Evolutionary conservation across 2,329 filamentous ascomycete species (phyloP).

Genomic region (Fusarium xyrophilum): DNA sequence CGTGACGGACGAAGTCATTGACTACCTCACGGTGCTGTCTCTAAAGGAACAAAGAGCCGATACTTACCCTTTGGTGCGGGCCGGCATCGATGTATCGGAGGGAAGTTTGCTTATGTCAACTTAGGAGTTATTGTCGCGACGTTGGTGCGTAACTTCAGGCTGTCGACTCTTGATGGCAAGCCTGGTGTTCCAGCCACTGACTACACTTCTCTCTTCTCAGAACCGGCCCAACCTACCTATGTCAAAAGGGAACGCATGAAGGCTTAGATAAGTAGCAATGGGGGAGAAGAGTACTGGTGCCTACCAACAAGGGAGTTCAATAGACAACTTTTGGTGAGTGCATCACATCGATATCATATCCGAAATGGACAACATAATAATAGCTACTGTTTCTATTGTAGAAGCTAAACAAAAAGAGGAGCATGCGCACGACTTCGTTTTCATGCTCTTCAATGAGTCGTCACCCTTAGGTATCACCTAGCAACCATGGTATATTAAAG

Average conservation of each 20-base stretch:
- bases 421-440: slow-evolving; percentile 21
- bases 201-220: slow-evolving; percentile 59
- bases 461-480: slow-evolving; percentile 19
- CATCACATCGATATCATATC: not conserved
- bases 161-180: slow-evolving; percentile 63
- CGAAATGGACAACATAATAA: not conserved
- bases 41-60: slow-evolving; percentile 46
- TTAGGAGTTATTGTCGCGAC: slow-evolving; percentile 69
- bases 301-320: not conserved
- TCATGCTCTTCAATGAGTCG: slow-evolving; percentile 34
- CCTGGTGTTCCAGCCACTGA: slow-evolving; percentile 68
- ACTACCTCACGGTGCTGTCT: slow-evolving; percentile 43
- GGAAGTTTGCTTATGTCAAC: slow-evolving; percentile 78
- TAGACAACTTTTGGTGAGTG: not conserved
- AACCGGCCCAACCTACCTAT: slow-evolving; percentile 45
- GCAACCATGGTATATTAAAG: slow-evolving; percentile 37
- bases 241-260: slow-evolving; percentile 47
- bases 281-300: too few species aligned
- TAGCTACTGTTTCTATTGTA: slow-evolving; percentile 34
- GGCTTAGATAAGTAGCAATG: not conserved
- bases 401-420: slow-evolving; percentile 17
- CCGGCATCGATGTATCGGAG: slow-evolving; percentile 76
- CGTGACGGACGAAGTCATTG: slow-evolving; percentile 28
- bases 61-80: slow-evolving; percentile 76
- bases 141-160: slow-evolving; percentile 66